These are phyloP conservation scores for Aspergillus sp. DNA, from an alignment of 2,329 filamentous ascomycete genomes.

Conservation along the genomic window DNA sequence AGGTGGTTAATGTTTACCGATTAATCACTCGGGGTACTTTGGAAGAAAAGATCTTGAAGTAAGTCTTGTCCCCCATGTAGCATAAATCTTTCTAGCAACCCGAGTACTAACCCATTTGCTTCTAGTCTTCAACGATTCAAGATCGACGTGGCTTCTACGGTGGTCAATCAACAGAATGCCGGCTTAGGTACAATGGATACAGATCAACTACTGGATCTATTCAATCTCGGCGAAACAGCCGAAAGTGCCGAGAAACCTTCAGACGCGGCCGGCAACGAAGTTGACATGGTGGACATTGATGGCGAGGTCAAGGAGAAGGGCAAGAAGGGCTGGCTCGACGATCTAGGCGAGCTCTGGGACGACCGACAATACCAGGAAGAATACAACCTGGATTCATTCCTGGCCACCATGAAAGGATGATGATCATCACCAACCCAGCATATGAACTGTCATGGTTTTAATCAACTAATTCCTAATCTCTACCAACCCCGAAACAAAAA, in stretches of 20 bases:
- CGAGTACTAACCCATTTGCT: constrained; percentile 11
- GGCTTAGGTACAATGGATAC: constrained; percentile 95
- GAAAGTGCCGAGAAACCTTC: constrained; percentile 57
- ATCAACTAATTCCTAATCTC: too few species aligned
- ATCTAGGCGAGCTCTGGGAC: constrained; percentile 94
- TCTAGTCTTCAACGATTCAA: constrained; percentile 93
- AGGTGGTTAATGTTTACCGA: constrained; percentile 98
- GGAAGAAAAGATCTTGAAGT: constrained; percentile 94
- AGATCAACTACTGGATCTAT: constrained; percentile 94
- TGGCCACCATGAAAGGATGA: constrained; percentile 78
- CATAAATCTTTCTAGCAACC: neutral
- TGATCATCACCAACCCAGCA: neutral
- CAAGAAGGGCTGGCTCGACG: constrained; percentile 94
- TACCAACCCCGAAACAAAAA: too few species aligned
- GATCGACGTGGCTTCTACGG: constrained; percentile 95
- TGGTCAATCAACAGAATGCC: constrained; percentile 98
- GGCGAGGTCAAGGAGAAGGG: constrained; percentile 91
- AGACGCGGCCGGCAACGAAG: constrained; percentile 50
- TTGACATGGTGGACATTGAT: constrained; percentile 86
- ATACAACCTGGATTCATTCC: constrained; percentile 90
- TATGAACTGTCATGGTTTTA: too few species aligned
- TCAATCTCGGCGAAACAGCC: constrained; percentile 75
- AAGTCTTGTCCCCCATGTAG: constrained; percentile 30
- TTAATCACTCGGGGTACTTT: constrained; percentile 92
- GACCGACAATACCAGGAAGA: constrained; percentile 97